These are phyloP conservation scores for Penicillium rolfsii DNA, from an alignment of 2,329 filamentous ascomycete species.

Conservation along the genomic window DNA sequence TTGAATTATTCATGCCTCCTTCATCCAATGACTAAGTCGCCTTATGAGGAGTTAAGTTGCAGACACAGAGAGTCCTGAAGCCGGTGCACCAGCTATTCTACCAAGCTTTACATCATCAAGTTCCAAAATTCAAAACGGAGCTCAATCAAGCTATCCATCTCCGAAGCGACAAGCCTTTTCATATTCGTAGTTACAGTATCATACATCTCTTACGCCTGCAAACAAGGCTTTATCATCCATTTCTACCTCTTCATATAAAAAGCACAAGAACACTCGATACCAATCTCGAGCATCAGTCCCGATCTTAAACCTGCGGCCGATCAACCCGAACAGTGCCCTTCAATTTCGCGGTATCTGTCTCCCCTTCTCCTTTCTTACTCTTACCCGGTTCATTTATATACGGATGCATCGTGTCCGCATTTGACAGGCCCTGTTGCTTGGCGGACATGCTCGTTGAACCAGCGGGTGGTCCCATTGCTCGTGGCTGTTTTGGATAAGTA, in stretches of 20 bases:
- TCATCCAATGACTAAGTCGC: no score
- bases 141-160: no score
- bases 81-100: no score
- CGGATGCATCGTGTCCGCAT: background rate
- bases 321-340: conserved; percentile 1
- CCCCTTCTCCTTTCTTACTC: conserved; percentile 3
- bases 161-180: no score
- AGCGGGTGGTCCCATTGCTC: background rate
- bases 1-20: background rate
- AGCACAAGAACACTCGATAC: background rate
- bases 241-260: background rate
- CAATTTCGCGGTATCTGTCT: background rate
- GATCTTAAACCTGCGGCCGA: background rate
- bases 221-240: background rate
- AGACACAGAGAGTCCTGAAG: no score
- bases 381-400: conserved; percentile 1
- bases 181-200: no score
- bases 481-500: background rate
- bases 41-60: no score
- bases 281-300: background rate
- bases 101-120: no score
- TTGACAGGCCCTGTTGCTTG: background rate
- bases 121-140: no score
- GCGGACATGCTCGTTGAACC: background rate
- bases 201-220: no score